Conservation (phyloP, 441 rosid species). For the Cnidoscolus chayamansa region DNA sequence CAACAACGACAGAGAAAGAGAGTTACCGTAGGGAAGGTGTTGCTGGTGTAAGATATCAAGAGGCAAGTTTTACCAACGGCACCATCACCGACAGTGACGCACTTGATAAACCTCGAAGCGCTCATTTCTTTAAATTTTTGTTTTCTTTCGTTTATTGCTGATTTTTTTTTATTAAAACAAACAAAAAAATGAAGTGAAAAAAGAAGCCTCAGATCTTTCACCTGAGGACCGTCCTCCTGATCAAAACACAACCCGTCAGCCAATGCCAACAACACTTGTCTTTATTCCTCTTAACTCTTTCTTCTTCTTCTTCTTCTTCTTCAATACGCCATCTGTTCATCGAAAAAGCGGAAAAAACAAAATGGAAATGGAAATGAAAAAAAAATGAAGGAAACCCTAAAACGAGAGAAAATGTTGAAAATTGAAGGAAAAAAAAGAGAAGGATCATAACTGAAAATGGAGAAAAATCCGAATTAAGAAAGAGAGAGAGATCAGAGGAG, state of each 20-base stretch:
- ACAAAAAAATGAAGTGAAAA: neutral
- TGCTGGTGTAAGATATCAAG: constrained; percentile 94
- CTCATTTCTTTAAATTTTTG: constrained; percentile 50
- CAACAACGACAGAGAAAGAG: neutral
- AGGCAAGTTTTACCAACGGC: constrained; percentile 97
- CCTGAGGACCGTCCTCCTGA: constrained; percentile 43
- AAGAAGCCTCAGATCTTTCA: constrained; percentile 55
- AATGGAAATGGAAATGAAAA: constrained; percentile 8
- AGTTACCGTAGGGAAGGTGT: constrained; percentile 85
- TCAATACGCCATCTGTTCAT: constrained; percentile 34
- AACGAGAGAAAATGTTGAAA: neutral
- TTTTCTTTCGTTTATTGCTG: neutral
- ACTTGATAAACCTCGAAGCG: constrained; percentile 94
- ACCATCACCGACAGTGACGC: constrained; percentile 96
- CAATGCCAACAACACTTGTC: neutral
- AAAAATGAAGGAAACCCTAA: constrained; percentile 17
- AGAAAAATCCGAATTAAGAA: constrained; percentile 6
- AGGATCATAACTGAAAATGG: constrained; percentile 11
- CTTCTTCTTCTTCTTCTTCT: neutral
- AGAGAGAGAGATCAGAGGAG: constrained; percentile 14
- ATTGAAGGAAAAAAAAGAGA: constrained; percentile 1
- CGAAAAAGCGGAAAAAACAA: neutral
- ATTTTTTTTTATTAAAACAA: too few species aligned
- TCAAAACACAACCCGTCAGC: neutral
- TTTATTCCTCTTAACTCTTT: neutral